Evolutionary conservation across 2,329 filamentous ascomycete genomes (phyloP), one percentile per base, ranked within the genome.

Genomic region (Penicillium sp.): DNA sequence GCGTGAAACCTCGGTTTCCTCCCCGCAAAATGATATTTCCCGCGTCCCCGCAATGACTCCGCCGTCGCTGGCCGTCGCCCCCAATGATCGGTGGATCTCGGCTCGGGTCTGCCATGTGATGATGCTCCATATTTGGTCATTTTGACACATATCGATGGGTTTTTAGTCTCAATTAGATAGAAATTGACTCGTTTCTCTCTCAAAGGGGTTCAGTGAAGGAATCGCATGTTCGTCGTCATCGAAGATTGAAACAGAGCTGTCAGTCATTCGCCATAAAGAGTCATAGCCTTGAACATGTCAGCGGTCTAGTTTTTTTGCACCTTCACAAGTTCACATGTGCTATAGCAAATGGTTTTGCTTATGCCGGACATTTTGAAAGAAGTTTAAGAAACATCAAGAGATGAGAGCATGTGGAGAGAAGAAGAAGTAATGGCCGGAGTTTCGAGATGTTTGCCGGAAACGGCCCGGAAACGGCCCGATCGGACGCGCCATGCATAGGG

Each of bases 61-160:
- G 56, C 63, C 61, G 37, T 33, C 28, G 38, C 52, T 40, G 33
- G 42, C 38, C 57, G 59, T 65, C 30, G 40, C 40, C 30, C 30
- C 7, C 54, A 52, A 57, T 2, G 38, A 42, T 38, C 51, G 22
- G 60, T 63, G 54, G 60, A 56, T 63, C 60, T 65, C 64, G 62
- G 62, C 62, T 58, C 49, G 43, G 45, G 51, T 55, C 55, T 42
- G 45, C 59, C 61, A 65, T 59, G 64, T 66, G 62, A 66, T 10
- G 26, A 26, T 7, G 35, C 22, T 42, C 30, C 11, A 16, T 11
- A 7, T 5, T 19, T 3, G 11, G 10, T 30, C 8, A 11, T 35
- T 22, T 30, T 30, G 16, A 48, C 14, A 30, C 3, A 16, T 1
- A 2, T 28, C 14, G 48, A 25, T 2, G 30, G 6, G 48, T 33